phyloP scores from a whole-genome alignment of 2,329 filamentous ascomycete genomes.

The Hymenoscyphus infarciens region DNA sequence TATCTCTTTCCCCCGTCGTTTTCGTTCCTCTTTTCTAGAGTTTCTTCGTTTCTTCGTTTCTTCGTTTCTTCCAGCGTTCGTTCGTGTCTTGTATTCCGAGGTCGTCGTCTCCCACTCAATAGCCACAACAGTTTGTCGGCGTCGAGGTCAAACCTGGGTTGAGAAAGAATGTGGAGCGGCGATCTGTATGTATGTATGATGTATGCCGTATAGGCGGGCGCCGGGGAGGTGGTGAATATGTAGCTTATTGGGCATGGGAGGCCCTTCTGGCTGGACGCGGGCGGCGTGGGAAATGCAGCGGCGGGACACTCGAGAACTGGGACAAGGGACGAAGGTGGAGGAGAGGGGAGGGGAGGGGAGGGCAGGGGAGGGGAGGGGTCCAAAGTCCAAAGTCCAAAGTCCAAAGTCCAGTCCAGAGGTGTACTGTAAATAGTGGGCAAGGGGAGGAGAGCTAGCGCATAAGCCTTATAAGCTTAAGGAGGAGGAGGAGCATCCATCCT shows the following conservation, averaged over 20 bases:
- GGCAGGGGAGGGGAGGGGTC: no score
- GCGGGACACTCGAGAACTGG: constrained; percentile 11
- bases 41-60: background rate
- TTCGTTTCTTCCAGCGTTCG: background rate
- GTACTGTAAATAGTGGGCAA: background rate
- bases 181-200: no score
- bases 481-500: constrained; percentile 1
- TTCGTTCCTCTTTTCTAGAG: background rate
- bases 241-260: constrained; percentile 32
- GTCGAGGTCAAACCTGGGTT: constrained; percentile 25
- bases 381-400: constrained; percentile 18
- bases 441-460: constrained; percentile 5
- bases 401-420: constrained; percentile 19
- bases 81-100: background rate
- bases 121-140: constrained; percentile 12
- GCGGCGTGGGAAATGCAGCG: constrained; percentile 4
- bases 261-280: constrained; percentile 8
- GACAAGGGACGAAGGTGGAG: constrained; percentile 7
- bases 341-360: background rate
- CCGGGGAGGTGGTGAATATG: constrained; percentile 37
- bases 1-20: background rate
- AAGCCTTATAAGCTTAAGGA: constrained; percentile 12
- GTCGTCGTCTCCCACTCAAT: constrained; percentile 1
- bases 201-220: constrained; percentile 36
- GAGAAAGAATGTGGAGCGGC: constrained; percentile 37